Evolutionary conservation across 495 filamentous ascomycete species (phyloP).

Genomic region (Hypoxylon fragiforme): DNA sequence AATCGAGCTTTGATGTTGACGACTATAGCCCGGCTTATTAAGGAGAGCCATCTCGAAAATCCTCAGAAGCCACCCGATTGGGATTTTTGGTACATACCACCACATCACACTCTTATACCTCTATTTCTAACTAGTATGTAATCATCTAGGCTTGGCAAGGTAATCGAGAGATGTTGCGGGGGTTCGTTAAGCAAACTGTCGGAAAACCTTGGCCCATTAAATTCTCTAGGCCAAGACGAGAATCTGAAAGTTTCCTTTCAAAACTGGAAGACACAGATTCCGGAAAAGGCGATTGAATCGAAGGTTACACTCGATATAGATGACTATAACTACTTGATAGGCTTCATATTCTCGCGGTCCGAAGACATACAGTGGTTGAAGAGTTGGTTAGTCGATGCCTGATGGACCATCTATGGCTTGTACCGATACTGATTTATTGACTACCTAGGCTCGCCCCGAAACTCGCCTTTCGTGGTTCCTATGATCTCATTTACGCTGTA

Average conservation of each 20-base stretch:
- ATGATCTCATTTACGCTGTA: neutral
- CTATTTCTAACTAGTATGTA: constrained; percentile 12
- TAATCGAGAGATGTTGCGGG: neutral
- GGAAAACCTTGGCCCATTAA: neutral
- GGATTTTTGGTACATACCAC: constrained; percentile 8
- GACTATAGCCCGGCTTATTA: neutral
- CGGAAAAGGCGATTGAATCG: neutral
- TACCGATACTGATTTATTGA: no score
- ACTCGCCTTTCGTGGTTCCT: neutral
- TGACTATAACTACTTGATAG: constrained; percentile 3
- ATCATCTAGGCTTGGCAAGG: constrained; percentile 7
- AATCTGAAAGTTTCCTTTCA: constrained; percentile 7
- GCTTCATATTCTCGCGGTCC: neutral
- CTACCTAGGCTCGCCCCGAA: constrained; percentile 3
- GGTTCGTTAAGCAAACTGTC: neutral
- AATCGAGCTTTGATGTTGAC: neutral
- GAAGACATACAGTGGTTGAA: neutral
- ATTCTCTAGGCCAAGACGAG: neutral
- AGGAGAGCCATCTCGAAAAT: constrained; percentile 1
- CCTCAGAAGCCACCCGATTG: neutral
- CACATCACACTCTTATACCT: neutral
- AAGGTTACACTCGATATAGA: neutral
- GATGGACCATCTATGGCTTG: no score
- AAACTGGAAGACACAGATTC: neutral
- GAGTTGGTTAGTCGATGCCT: constrained; percentile 9